Evolutionary conservation across 2,329 filamentous ascomycete species (phyloP).

Genomic region (Ophiostoma ulmi): DNA sequence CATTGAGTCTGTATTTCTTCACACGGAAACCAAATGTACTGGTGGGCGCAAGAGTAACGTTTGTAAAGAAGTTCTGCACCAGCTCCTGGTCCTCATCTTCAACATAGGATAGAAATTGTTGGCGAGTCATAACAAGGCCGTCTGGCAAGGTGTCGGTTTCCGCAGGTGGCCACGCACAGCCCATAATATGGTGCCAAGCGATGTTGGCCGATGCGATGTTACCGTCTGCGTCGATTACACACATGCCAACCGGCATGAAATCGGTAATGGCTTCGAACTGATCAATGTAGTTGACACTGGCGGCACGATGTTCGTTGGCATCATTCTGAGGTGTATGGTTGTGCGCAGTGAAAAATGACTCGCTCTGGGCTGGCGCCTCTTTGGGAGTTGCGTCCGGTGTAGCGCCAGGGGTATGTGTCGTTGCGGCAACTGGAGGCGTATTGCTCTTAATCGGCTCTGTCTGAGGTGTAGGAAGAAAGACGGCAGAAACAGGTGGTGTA

Average conservation of each 20-base stretch:
- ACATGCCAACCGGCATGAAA: slow-evolving; percentile 69
- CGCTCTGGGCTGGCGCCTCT: background rate
- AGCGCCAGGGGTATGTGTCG: background rate
- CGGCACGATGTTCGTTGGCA: background rate
- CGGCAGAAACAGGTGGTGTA: slow-evolving; percentile 16
- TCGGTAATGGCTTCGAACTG: slow-evolving; percentile 67
- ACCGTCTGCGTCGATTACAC: slow-evolving; percentile 61
- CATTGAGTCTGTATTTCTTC: slow-evolving; percentile 30
- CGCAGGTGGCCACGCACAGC: slow-evolving; percentile 33
- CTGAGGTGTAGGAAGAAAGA: background rate
- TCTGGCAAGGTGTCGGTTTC: slow-evolving; percentile 20
- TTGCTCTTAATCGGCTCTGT: background rate
- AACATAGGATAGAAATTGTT: slow-evolving; percentile 40
- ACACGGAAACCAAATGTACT: slow-evolving; percentile 47
- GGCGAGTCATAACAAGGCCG: slow-evolving; percentile 14
- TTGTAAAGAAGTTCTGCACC: slow-evolving; percentile 42
- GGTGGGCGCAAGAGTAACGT: slow-evolving; percentile 35
- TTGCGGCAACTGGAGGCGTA: background rate
- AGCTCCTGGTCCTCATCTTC: slow-evolving; percentile 44
- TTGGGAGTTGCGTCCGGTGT: background rate
- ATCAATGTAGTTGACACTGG: slow-evolving; percentile 39
- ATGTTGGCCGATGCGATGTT: slow-evolving; percentile 67
- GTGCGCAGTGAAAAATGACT: background rate
- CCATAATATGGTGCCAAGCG: slow-evolving; percentile 54
- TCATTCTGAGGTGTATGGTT: background rate